A percentile compares a stretch with the other conserved stretches of the same genome.
Conservation (phyloP, 179 eudicot species). For the Vitellaria paradoxa region DNA sequence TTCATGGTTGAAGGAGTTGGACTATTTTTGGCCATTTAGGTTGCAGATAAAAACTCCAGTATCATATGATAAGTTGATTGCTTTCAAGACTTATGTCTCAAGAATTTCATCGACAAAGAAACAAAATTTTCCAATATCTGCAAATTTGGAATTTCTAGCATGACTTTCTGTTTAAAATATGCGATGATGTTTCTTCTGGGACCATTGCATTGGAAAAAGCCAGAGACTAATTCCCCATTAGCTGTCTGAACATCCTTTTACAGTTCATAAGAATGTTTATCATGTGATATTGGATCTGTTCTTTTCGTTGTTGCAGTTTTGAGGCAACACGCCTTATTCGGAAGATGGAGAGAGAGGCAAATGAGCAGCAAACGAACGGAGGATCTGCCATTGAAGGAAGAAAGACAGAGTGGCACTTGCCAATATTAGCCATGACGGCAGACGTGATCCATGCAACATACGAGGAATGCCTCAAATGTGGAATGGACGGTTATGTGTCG, state of each 20-base stretch:
- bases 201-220: background rate
- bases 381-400: constrained; percentile 14
- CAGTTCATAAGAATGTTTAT: background rate
- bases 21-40: no score
- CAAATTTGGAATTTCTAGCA: background rate
- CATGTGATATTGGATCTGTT: background rate
- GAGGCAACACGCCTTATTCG: constrained; percentile 62
- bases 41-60: no score
- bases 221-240: background rate
- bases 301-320: constrained; percentile 34
- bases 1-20: no score
- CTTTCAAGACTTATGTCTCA: no score
- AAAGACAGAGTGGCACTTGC: constrained; percentile 42
- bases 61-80: no score
- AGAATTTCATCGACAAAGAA: no score
- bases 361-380: constrained; percentile 21
- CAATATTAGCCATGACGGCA: constrained; percentile 73
- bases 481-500: constrained; percentile 75
- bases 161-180: background rate
- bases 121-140: background rate
- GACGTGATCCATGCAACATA: constrained; percentile 71
- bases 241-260: background rate
- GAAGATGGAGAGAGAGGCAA: constrained; percentile 45
- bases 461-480: constrained; percentile 54
- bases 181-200: background rate